Percentiles rank a stretch among this genome's conserved stretches.
Conservation (phyloP, 108 stramenopile genomes). For the Parietichytrium sp. region DNA sequence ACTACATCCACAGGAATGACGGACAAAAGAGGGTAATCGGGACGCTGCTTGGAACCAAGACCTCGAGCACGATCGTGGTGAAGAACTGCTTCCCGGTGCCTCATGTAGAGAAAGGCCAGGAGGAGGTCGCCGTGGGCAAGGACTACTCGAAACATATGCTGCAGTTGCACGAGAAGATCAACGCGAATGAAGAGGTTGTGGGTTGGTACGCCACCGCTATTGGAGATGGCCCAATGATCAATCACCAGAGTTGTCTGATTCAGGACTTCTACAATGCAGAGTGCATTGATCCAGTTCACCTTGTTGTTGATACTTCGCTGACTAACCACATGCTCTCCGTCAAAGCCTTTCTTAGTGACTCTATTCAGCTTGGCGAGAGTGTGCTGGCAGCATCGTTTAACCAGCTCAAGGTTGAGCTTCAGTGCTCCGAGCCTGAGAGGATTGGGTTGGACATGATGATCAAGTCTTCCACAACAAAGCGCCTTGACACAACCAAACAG, state of each 20-base stretch:
- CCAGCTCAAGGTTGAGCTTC: conserved; percentile 73
- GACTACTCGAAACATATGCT: conserved; percentile 64
- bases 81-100: conserved; percentile 94
- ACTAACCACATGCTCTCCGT: conserved; percentile 66
- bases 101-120: conserved; percentile 72
- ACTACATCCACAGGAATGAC: conserved; percentile 56
- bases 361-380: conserved; percentile 73
- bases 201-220: conserved; percentile 87
- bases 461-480: conserved; percentile 48
- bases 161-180: conserved; percentile 52
- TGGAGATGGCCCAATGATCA: conserved; percentile 58
- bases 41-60: conserved; percentile 60
- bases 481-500: conserved; percentile 42
- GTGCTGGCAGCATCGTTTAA: conserved; percentile 84
- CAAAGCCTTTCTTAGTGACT: conserved; percentile 73
- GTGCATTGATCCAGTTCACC: conserved; percentile 78
- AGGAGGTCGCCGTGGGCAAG: conserved; percentile 81
- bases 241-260: conserved; percentile 85
- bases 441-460: conserved; percentile 85
- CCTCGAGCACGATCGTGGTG: conserved; percentile 72
- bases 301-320: conserved; percentile 80
- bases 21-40: conserved; percentile 62
- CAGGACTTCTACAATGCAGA: conserved; percentile 92
- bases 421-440: conserved; percentile 75
- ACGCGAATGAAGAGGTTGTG: conserved; percentile 83